Base-by-base conservation (phyloP, 1,284 basidiomycete genomes). In the Vanrija pseudolonga region DNA sequence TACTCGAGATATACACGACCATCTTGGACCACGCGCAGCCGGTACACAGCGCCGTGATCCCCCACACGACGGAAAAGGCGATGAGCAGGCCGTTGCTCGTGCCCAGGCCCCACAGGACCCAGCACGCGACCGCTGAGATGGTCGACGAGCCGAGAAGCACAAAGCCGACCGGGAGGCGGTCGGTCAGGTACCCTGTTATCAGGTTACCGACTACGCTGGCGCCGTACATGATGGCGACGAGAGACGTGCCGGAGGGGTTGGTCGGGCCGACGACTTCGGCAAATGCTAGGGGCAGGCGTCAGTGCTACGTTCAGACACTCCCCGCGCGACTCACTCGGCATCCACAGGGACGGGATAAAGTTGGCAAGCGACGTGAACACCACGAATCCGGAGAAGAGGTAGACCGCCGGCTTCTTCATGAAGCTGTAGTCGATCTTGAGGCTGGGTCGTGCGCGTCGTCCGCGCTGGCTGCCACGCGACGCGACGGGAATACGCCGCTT, bases 51-150 rank as follows among this genome's bases (percentile, higher is more conserved):
- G 32, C 69, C 3, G 68, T 55, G 11, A 67, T 32, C 6, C 67
- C 72, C 48, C 70, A 74, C 9, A 64, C 45, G 15, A 71, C 41
- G 0, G 59, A 60, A 38, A 74, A 74, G 1, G 56, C 53, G 6
- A 67, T 55, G 12, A 74, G 54, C 7, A 62, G 43, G 5, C 50
- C 61, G 6, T 56, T 44, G 7, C 60, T 61, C 11, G 69, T 71
- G 0, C 69, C 70, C 48, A 74, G 71, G 0, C 76, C 76, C 75
- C 76, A 78, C 17, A 77, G 55, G 24, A 73, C 53, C 19, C 74
- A 64, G 48, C 72, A 74, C 0, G 71, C 53, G 1, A 72, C 32
- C 0, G 73, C 65, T 2, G 67, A 63, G 2, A 68, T 65, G 6
- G 70, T 43, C 50, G 69, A 72, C 7, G 66, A 72, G 32, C 68